phyloP scores from a whole-genome alignment of 2,329 filamentous ascomycete genomes.

The Didymella pomorum region DNA sequence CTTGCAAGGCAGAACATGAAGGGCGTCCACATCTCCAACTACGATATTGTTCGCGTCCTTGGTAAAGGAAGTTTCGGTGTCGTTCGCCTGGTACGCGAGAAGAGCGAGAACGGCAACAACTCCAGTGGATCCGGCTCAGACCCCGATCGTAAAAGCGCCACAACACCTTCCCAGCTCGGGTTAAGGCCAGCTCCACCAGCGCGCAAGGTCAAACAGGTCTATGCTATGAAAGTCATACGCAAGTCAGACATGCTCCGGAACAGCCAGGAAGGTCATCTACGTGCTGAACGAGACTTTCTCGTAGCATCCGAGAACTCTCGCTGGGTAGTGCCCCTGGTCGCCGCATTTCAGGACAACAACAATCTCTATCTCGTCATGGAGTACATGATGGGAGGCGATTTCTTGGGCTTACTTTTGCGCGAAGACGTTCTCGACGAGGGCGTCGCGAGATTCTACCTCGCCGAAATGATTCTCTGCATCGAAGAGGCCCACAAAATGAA shows the following conservation, averaged over 20 bases:
- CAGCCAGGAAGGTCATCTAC: slow-evolving; percentile 89
- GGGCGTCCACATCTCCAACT: slow-evolving; percentile 68
- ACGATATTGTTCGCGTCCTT: slow-evolving; percentile 80
- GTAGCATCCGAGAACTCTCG: slow-evolving; percentile 86
- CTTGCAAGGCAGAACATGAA: slow-evolving; percentile 58
- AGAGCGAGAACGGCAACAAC: slow-evolving; percentile 34
- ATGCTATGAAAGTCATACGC: slow-evolving; percentile 96
- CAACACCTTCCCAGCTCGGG: slow-evolving; percentile 6
- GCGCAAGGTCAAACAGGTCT: slow-evolving; percentile 64
- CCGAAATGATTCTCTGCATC: slow-evolving; percentile 94
- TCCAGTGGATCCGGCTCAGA: slow-evolving; percentile 20
- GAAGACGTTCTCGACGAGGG: slow-evolving; percentile 83
- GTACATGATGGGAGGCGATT: slow-evolving; percentile 97
- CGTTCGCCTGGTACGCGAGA: slow-evolving; percentile 83
- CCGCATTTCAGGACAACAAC: slow-evolving; percentile 85
- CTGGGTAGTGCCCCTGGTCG: slow-evolving; percentile 88
- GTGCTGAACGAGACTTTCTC: slow-evolving; percentile 90
- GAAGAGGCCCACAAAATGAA: slow-evolving; percentile 88
- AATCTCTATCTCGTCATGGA: slow-evolving; percentile 97
- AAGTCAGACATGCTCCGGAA: slow-evolving; percentile 93
- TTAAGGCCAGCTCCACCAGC: slow-evolving; percentile 1
- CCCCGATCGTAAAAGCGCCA: slow-evolving; percentile 18
- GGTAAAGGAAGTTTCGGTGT: slow-evolving; percentile 96
- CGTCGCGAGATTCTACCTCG: slow-evolving; percentile 84
- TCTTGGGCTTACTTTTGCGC: slow-evolving; percentile 83